Percentiles rank a stretch among this genome's conserved stretches.
Evolutionary conservation across 2,329 filamentous ascomycete genomes (phyloP).

Genomic region (Ophiostoma quercus): DNA sequence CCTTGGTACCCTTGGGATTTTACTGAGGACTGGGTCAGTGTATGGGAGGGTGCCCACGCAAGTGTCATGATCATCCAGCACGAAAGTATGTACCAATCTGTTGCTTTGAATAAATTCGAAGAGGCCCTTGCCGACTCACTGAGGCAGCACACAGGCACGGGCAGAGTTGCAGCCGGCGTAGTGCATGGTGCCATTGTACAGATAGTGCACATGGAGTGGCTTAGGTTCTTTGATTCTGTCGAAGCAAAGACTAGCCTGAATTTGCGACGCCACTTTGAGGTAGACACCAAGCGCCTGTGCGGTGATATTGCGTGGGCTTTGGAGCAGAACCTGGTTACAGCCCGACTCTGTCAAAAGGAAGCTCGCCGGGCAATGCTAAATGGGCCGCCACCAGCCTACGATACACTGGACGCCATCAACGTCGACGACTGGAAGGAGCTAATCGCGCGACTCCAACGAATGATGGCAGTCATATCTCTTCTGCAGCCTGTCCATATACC

Average conservation of each 20-base stretch:
- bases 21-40: conserved; percentile 27
- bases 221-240: conserved; percentile 35
- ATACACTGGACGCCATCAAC: neutral
- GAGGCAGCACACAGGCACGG: neutral
- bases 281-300: neutral
- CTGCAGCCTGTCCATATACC: neutral
- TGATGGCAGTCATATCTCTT: conserved; percentile 18
- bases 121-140: conserved; percentile 30
- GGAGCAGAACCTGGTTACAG: neutral
- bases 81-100: neutral
- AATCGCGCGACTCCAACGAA: conserved; percentile 32
- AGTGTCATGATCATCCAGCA: conserved; percentile 30
- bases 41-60: conserved; percentile 33
- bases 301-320: neutral
- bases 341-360: neutral
- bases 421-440: conserved; percentile 34
- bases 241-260: neutral
- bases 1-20: no score
- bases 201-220: conserved; percentile 35
- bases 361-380: neutral
- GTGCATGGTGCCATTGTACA: conserved; percentile 10
- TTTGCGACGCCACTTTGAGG: neutral
- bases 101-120: conserved; percentile 22
- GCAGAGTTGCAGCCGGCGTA: conserved; percentile 10
- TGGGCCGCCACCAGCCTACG: neutral